Conservation (phyloP, 2,329 filamentous ascomycete genomes). For the Metarhizium humberi region DNA sequence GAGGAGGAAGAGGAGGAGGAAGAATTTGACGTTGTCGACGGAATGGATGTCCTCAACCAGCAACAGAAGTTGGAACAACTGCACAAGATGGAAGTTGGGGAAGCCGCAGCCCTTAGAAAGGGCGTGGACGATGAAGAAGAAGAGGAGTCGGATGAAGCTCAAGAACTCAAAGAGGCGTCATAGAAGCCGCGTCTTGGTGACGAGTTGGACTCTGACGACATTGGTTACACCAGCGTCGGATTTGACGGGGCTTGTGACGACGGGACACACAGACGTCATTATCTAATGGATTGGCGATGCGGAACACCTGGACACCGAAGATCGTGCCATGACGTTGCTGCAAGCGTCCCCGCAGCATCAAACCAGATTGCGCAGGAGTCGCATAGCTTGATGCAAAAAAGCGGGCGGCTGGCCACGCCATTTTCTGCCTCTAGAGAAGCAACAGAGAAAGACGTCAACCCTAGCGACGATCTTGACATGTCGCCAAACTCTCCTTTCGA, state of each 20-base stretch:
- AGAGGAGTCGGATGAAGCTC: constrained; percentile 22
- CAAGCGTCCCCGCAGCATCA: not conserved
- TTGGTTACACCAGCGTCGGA: not conserved
- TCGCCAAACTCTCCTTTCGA: not conserved
- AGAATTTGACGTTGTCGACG: constrained; percentile 36
- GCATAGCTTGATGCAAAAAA: not conserved
- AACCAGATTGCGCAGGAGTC: not conserved
- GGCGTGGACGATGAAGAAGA: constrained; percentile 29
- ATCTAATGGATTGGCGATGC: not conserved
- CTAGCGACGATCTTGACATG: not conserved
- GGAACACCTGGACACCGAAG: not conserved
- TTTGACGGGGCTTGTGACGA: not conserved
- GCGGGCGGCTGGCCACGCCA: not conserved
- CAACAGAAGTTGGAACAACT: constrained; percentile 42
- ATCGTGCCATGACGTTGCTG: not conserved
- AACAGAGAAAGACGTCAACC: not conserved
- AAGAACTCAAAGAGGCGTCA: constrained; percentile 18
- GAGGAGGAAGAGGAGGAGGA: constrained; percentile 29
- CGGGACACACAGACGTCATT: not conserved
- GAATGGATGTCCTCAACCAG: constrained; percentile 33
- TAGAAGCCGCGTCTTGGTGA: constrained; percentile 18
- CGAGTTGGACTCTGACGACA: not conserved
- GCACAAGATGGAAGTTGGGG: constrained; percentile 51
- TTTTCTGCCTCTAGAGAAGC: not conserved
- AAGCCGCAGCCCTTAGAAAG: constrained; percentile 41